phyloP scores from a whole-genome alignment of 768 basidiomycete genomes.

The Strobilomyces echinocephalus region DNA sequence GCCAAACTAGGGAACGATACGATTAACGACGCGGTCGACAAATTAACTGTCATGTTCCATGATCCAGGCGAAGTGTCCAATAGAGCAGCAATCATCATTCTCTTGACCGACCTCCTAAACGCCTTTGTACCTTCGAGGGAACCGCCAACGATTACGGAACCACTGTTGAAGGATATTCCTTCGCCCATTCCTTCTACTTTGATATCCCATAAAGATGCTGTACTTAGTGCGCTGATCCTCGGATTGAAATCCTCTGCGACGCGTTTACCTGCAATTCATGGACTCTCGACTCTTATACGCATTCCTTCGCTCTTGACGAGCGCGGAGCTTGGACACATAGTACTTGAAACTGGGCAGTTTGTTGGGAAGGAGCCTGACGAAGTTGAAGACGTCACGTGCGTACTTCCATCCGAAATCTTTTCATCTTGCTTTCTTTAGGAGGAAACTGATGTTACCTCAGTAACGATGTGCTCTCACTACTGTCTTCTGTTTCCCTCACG shows the following conservation, averaged over 20 bases:
- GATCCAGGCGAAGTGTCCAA: conserved; percentile 64
- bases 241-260: conserved; percentile 52
- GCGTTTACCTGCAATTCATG: conserved; percentile 56
- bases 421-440: neutral
- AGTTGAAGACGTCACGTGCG: conserved; percentile 50
- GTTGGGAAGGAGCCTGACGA: conserved; percentile 46
- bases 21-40: conserved; percentile 63
- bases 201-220: conserved; percentile 65
- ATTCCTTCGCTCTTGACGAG: conserved; percentile 59
- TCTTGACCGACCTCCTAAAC: conserved; percentile 62
- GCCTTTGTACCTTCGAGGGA: conserved; percentile 29
- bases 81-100: conserved; percentile 59
- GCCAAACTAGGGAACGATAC: conserved; percentile 68
- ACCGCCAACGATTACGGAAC: neutral
- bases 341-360: conserved; percentile 70
- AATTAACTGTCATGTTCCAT: conserved; percentile 72
- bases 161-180: conserved; percentile 28
- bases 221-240: conserved; percentile 59
- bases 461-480: conserved; percentile 52
- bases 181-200: conserved; percentile 36
- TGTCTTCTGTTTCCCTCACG: conserved; percentile 56
- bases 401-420: neutral
- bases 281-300: conserved; percentile 61
- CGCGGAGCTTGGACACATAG: conserved; percentile 74
- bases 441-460: conserved; percentile 33